Percentiles rank a stretch among this genome's conserved stretches.
Evolutionary conservation across 2,329 filamentous ascomycete species (phyloP).

Genomic region (Botrytis medusae): DNA sequence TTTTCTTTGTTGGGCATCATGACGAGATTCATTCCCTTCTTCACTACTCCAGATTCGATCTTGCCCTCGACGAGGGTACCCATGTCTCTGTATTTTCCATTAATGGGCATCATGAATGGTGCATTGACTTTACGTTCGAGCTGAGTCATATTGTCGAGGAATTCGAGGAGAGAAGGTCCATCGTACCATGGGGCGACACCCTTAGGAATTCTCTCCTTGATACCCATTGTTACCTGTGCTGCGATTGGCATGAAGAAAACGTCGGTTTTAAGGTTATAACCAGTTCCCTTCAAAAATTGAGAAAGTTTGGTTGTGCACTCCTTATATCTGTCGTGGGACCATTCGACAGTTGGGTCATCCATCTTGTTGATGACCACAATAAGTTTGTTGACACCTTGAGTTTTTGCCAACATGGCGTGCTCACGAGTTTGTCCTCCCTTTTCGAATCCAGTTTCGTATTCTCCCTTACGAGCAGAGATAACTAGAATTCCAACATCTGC

Average conservation of each 20-base stretch:
- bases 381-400: constrained; percentile 95
- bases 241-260: constrained; percentile 96
- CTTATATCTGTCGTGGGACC: constrained; percentile 88
- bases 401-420: constrained; percentile 97
- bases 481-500: constrained; percentile 93
- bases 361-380: constrained; percentile 98
- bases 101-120: constrained; percentile 98
- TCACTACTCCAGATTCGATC: constrained; percentile 90
- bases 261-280: constrained; percentile 92
- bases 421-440: constrained; percentile 95
- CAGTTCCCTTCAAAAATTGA: constrained; percentile 85
- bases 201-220: constrained; percentile 83
- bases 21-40: constrained; percentile 80
- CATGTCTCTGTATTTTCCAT: constrained; percentile 95
- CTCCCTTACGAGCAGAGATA: constrained; percentile 93
- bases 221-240: constrained; percentile 79
- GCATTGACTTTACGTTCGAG: constrained; percentile 95
- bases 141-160: constrained; percentile 89
- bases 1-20: constrained; percentile 95
- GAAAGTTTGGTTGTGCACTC: constrained; percentile 89
- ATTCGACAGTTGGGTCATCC: constrained; percentile 95
- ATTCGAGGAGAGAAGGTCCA: constrained; percentile 89
- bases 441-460: constrained; percentile 98
- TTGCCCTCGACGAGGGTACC: constrained; percentile 98
- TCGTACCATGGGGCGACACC: constrained; percentile 79